These are phyloP conservation scores for Tolypocladium cylindrosporum DNA, from an alignment of 2,329 filamentous ascomycete species.

Conservation along the genomic window DNA sequence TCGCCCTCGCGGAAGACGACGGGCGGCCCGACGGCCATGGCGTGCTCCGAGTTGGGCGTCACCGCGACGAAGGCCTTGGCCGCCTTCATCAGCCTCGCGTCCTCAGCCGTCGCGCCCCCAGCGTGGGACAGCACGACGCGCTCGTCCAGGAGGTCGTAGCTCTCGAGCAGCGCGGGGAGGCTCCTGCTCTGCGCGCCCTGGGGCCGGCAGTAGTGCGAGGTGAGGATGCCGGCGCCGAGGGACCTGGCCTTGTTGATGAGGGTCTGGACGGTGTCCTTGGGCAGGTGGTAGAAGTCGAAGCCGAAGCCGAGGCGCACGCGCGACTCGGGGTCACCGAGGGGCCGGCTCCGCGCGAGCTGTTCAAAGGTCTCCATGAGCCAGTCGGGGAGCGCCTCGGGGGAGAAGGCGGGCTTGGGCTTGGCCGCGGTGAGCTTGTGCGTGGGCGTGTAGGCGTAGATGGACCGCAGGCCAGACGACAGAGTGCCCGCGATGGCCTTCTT, in stretches of 20 bases:
- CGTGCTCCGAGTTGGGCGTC: not conserved
- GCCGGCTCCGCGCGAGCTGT: not conserved
- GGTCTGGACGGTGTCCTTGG: not conserved
- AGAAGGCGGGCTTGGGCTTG: not conserved
- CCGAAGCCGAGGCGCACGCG: not conserved
- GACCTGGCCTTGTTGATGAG: not conserved
- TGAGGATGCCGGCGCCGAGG: not conserved
- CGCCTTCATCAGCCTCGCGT: slow-evolving; percentile 20
- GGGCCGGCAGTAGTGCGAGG: not conserved
- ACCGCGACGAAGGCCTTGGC: slow-evolving; percentile 8
- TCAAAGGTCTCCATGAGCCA: not conserved
- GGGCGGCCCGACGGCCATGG: not conserved
- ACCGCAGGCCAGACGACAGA: not conserved
- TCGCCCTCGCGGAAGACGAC: not conserved
- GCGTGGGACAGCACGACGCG: slow-evolving; percentile 20
- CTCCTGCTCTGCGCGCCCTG: not conserved
- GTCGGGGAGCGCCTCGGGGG: not conserved
- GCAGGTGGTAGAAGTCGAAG: not conserved
- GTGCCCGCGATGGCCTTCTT: not conserved
- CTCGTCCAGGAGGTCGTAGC: slow-evolving; percentile 4
- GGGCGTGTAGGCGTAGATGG: not conserved
- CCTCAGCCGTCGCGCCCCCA: slow-evolving; percentile 11
- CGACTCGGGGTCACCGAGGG: not conserved
- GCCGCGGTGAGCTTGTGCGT: not conserved
- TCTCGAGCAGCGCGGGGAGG: not conserved